Conservation (phyloP, 2,329 filamentous ascomycete species). For the Beauveria sp. region DNA sequence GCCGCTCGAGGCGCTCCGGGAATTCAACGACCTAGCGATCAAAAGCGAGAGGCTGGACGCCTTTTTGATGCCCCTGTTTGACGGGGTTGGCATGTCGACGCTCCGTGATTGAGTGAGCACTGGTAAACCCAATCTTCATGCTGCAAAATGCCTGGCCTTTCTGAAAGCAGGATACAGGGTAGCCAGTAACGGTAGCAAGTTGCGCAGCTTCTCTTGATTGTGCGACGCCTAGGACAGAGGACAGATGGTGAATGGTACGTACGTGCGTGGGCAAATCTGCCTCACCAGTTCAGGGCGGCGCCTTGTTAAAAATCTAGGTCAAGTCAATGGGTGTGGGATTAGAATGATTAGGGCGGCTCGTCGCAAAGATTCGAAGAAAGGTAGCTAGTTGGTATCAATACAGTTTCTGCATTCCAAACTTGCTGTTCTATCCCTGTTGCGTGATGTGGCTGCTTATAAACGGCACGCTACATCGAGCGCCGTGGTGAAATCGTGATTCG, state of each 20-base stretch:
- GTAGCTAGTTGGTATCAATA: neutral
- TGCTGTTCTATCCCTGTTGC: neutral
- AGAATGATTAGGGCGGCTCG: neutral
- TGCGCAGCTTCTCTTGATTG: neutral
- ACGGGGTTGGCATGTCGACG: slow-evolving; percentile 33
- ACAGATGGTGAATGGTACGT: neutral
- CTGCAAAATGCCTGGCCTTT: neutral
- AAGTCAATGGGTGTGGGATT: neutral
- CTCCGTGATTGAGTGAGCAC: slow-evolving; percentile 27
- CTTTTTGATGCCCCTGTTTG: slow-evolving; percentile 35
- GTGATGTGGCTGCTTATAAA: slow-evolving; percentile 3
- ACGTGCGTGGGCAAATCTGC: neutral
- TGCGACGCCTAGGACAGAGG: neutral
- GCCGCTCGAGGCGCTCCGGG: slow-evolving; percentile 22
- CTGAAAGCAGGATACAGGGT: neutral
- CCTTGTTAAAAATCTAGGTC: neutral
- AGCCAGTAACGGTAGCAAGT: neutral
- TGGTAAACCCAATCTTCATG: neutral
- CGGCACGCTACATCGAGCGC: neutral
- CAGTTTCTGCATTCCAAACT: neutral
- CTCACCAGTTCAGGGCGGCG: neutral
- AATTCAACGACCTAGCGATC: slow-evolving; percentile 29
- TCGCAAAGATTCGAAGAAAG: neutral
- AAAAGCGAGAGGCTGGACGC: slow-evolving; percentile 29
- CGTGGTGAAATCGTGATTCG: neutral